These are phyloP conservation scores for Radiomyces spectabilis DNA, from an alignment of 192 early-diverging fungal species.

Conservation along the genomic window DNA sequence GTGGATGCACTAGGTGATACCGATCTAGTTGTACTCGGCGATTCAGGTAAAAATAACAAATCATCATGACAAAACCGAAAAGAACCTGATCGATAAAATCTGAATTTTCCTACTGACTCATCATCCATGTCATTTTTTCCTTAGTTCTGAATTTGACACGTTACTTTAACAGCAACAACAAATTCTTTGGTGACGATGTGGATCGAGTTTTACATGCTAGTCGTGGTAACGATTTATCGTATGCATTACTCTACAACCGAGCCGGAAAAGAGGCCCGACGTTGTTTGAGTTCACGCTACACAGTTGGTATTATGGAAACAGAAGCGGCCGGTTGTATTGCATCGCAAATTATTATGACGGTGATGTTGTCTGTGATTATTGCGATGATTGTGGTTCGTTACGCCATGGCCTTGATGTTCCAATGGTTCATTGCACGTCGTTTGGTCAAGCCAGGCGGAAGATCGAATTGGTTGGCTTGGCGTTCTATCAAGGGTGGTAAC, in stretches of 20 bases:
- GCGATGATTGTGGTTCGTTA: constrained; percentile 49
- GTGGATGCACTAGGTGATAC: neutral
- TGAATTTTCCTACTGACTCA: neutral
- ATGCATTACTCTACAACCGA: constrained; percentile 7
- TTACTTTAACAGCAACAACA: constrained; percentile 7
- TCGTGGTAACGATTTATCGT: constrained; percentile 25
- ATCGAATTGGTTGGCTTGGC: constrained; percentile 40
- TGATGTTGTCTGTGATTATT: constrained; percentile 47
- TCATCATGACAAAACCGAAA: too few relatives aligned
- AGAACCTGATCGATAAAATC: too few relatives aligned
- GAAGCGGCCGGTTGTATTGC: constrained; percentile 53
- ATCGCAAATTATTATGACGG: constrained; percentile 43
- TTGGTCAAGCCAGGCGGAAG: constrained; percentile 40
- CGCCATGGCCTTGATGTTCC: constrained; percentile 56
- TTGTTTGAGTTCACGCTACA: constrained; percentile 40
- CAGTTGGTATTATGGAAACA: constrained; percentile 40
- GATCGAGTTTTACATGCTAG: constrained; percentile 1
- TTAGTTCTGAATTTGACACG: constrained; percentile 12
- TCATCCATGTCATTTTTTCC: neutral
- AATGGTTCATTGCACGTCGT: constrained; percentile 46
- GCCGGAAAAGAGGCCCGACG: constrained; percentile 25
- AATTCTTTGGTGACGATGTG: constrained; percentile 11
- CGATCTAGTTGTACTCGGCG: constrained; percentile 5
- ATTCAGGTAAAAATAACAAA: constrained; percentile 10
- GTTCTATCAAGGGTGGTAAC: constrained; percentile 28